Evolutionary conservation across 2,329 filamentous ascomycete species (phyloP), one percentile per base, ranked within the genome.

Genomic region (Dryadomyces quercus-mongolicae): DNA sequence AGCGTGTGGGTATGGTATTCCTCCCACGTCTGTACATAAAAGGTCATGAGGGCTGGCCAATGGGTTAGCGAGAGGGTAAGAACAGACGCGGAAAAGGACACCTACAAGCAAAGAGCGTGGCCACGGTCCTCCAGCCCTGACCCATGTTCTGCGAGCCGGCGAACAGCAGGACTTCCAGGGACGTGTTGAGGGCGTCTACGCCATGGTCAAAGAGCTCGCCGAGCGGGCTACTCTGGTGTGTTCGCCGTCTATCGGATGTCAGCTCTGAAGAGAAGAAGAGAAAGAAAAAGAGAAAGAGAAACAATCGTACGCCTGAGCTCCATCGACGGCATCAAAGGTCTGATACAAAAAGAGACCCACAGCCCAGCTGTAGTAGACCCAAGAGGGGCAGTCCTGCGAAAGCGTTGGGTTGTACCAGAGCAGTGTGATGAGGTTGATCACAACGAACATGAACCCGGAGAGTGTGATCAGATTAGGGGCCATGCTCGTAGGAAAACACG

Each of bases 21-120:
- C 66, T 98, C 93, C 93, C 93, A 98, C 38, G 93, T 97, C 68
- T 97, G 93, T 45, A 97, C 86, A 69, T 97, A 97, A 70, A 98
- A 98, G n/a, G 93, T 96, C 63, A 94, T 75, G 56, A 92, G 81
- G 7, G 87, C 85, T 89, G 57, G 50, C 38, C n/a, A 46, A 60
- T 55, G 34, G 21, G n/a, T 36, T 9, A 20, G 36, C 18, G 5
- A 42, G 8, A 10, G 15, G n/a, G 8, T 22, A 12, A 1, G 2
- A 36, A 22, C 12, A 25, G 20, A 5, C 15, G 5, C 7, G 13
- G 38, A 53, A 10, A 20, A 7, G 18, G 10, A 10, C n/a, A 70
- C 81, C 59, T 73, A 89, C 87, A 85, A 61, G 85, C 88, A 71
- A 95, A 95, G 16, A 96, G 78, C 5, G 80, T 82, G 56, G 89